Evolutionary conservation across 768 basidiomycete genomes (phyloP).

Genomic region (Boletus sp.): DNA sequence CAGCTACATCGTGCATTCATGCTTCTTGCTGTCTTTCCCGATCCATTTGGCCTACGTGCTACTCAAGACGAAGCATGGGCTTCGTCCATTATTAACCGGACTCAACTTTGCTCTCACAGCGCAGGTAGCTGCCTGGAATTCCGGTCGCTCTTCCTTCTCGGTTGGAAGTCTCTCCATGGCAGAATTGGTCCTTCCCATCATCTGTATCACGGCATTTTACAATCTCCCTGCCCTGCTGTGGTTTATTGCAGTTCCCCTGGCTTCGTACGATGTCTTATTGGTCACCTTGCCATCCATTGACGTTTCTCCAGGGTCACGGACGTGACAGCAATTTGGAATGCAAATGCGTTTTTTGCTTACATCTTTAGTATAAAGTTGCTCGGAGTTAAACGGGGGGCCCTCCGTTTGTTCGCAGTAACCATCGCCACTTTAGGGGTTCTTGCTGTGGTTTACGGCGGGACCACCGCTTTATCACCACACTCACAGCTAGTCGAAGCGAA

Average conservation of each 20-base stretch:
- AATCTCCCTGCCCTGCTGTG: constrained; percentile 67
- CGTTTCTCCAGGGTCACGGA: constrained; percentile 60
- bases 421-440: constrained; percentile 81
- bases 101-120: constrained; percentile 48
- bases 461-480: constrained; percentile 26
- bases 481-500: constrained; percentile 13
- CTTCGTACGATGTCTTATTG: constrained; percentile 52
- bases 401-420: constrained; percentile 66
- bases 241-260: constrained; percentile 67
- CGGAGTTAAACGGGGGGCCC: constrained; percentile 56
- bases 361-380: constrained; percentile 75
- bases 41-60: constrained; percentile 71
- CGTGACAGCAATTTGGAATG: constrained; percentile 86
- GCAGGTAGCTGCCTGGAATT: constrained; percentile 17
- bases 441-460: constrained; percentile 79
- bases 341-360: constrained; percentile 90
- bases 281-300: constrained; percentile 3
- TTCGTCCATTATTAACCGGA: constrained; percentile 46
- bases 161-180: constrained; percentile 23
- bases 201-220: constrained; percentile 40
- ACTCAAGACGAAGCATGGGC: constrained; percentile 45
- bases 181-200: constrained; percentile 34
- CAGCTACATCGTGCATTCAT: constrained; percentile 86
- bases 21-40: constrained; percentile 76
- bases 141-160: neutral